A percentile compares a stretch with the other conserved stretches of the same genome.
phyloP scores from a whole-genome alignment of 129 eudicot species.

The Flaveria ramosissima region DNA sequence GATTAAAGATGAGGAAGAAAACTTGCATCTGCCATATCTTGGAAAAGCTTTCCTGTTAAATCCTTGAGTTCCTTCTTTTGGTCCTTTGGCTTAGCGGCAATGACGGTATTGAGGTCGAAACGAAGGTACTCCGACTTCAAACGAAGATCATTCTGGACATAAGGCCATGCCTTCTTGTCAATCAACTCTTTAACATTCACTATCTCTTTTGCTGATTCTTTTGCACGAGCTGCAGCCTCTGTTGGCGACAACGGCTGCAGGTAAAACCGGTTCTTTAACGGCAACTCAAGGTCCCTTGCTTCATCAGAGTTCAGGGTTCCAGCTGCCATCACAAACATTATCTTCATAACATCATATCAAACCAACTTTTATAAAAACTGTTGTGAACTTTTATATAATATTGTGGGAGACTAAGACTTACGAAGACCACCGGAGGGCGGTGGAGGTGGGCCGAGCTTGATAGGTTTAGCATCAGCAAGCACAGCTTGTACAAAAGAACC shows the following conservation, averaged over 20 bases:
- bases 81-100: slow-evolving; percentile 73
- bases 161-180: slow-evolving; percentile 98
- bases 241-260: slow-evolving; percentile 77
- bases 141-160: slow-evolving; percentile 91
- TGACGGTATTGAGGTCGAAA: slow-evolving; percentile 86
- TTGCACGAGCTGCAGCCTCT: slow-evolving; percentile 77
- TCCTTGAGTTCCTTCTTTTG: slow-evolving; percentile 73
- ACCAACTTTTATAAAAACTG: too few relatives aligned
- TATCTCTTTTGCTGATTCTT: slow-evolving; percentile 92
- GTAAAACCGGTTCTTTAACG: slow-evolving; percentile 67
- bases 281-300: slow-evolving; percentile 70
- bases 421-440: slow-evolving; percentile 91
- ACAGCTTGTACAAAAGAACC: slow-evolving; percentile 81
- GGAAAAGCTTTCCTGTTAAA: slow-evolving; percentile 76
- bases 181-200: slow-evolving; percentile 64
- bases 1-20: slow-evolving; percentile 55
- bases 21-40: slow-evolving; percentile 63
- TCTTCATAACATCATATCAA: too few relatives aligned
- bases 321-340: slow-evolving; percentile 48
- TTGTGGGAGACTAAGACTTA: slow-evolving; percentile 53
- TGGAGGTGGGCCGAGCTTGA: slow-evolving; percentile 87
- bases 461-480: slow-evolving; percentile 80
- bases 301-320: slow-evolving; percentile 91
- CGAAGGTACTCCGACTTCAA: slow-evolving; percentile 74
- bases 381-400: too few relatives aligned